Evolutionary conservation across 164 flowering plant genomes (phyloP), one percentile per base, ranked within the genome.

Genomic region (Cinnamomum chago): DNA sequence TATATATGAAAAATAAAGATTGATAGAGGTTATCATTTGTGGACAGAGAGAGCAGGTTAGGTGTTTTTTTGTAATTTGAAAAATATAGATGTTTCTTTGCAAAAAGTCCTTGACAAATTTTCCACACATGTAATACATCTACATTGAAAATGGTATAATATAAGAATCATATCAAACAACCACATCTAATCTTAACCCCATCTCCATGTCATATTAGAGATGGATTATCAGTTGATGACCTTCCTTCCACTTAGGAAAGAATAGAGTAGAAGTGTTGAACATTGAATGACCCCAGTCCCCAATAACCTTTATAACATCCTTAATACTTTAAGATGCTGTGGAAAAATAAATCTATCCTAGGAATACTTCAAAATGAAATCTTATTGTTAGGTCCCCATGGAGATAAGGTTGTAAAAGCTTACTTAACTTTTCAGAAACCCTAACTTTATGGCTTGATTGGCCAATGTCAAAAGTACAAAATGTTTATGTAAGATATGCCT

Each of bases 381-480:
- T 64, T 12, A 11, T 18, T 0, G 78, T 72, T 72, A 62, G 80
- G 77, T 11, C 80, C 78, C 40, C 55, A 5, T 17, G 51, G 65
- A 72, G 83, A 68, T 71, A 75, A 76, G 77, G 47, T 14, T 62
- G 5, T 58, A 72, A 67, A 70, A 72, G 66, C 35, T 83, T 84
- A 77, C 80, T 68, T 72, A 76, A 79, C 83, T 81, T 83, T 86
- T 77, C 47, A 73, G 70, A 78, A 77, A 79, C 51, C 58, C 72
- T 17, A 58, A 71, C 83, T 76, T 84, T 83, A 78, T 70, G 74
- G 68, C 67, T 69, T 79, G 73, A 82, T 72, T 76, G 79, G 40
- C 58, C 64, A 75, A 73, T 22, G 58, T 64, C 6, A 73, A 18
- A 55, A 70, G 51, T 30, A 23, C 12, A 77, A 69, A 62, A 65